phyloP scores from a whole-genome alignment of 805 yeast genomes.

The Schwanniomyces occidentalis region DNA sequence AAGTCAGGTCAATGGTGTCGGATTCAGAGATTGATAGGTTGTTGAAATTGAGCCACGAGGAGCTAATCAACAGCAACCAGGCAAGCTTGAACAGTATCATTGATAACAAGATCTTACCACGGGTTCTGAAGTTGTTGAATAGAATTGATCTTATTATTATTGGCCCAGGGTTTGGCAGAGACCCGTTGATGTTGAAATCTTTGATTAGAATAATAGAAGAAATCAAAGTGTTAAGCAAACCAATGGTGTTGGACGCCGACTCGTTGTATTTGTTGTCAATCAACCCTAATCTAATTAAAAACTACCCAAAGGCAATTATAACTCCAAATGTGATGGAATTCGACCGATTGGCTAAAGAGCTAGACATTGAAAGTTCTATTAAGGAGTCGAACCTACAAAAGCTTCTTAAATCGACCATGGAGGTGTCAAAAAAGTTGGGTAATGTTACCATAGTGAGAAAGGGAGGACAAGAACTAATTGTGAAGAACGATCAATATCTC shows the following conservation, averaged over 20 bases:
- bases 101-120: conserved; percentile 51
- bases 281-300: conserved; percentile 53
- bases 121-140: conserved; percentile 53
- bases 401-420: conserved; percentile 30
- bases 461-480: conserved; percentile 68
- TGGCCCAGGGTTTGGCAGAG: conserved; percentile 96
- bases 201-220: conserved; percentile 58
- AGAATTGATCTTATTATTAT: conserved; percentile 80
- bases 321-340: conserved; percentile 94
- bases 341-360: conserved; percentile 57
- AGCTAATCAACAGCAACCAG: conserved; percentile 22
- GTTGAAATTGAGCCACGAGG: conserved; percentile 15
- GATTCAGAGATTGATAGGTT: conserved; percentile 19
- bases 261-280: conserved; percentile 68
- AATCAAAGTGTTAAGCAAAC: conserved; percentile 56
- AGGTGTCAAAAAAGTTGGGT: conserved; percentile 51
- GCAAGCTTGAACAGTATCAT: conserved; percentile 31
- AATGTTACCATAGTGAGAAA: conserved; percentile 70
- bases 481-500: conserved; percentile 45
- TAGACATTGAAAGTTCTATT: conserved; percentile 34
- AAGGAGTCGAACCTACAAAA: conserved; percentile 16
- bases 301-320: conserved; percentile 61
- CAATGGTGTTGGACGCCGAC: conserved; percentile 90
- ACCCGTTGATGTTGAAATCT: conserved; percentile 60
- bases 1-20: conserved; percentile 17